Evolutionary conservation across 495 filamentous ascomycete genomes (phyloP), one percentile per base, ranked within the genome.

Genomic region (Schizothecium vesticola): DNA sequence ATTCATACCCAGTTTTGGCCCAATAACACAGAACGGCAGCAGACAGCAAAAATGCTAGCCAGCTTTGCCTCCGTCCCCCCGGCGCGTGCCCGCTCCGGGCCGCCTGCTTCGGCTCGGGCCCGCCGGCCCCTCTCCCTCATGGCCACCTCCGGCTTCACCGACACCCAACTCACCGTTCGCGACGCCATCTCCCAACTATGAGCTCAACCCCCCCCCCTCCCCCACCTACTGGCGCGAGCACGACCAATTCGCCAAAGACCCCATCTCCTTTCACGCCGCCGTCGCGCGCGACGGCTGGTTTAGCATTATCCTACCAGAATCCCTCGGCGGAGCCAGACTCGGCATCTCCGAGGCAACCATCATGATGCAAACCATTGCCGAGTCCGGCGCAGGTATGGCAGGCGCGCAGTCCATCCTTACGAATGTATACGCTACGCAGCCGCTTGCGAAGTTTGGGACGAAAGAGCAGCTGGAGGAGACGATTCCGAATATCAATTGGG

Each of bases 231-330:
- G 91, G 91, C 86, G 86, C 57, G 81, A 88, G 65, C 85, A 81
- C 69, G 91, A 93, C 71, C 83, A 91, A 61, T 83, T 82, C 33
- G 88, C 87, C 68, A 80, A 84, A 61, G 89, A 94, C 72, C 91
- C 91, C 0, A 83, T 86, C 69, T 88, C 91, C 24, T 86, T 95
- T 56, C 90, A 93, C 74, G 85, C 88, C 3, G 88, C 90, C 0
- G 77, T 94, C 66, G 89, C 91, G n/a, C 86, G 86, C 61, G 90
- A 89, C 73, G 90, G 91, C n/a, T 94, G 91, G 90, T 85, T 95
- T 21, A 91, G 92, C 8, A 92, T 93, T 71, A 90, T 91, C 0
- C 79, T 93, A 22, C 90, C 90, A 0, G 87, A 90, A 74, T 83
- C 87, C 9, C 84, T 91, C 0, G 91, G 91, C 16, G 91, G 91